Conservation (phyloP, 169 alveolate species). For the Cryptosporidium muris region DNA sequence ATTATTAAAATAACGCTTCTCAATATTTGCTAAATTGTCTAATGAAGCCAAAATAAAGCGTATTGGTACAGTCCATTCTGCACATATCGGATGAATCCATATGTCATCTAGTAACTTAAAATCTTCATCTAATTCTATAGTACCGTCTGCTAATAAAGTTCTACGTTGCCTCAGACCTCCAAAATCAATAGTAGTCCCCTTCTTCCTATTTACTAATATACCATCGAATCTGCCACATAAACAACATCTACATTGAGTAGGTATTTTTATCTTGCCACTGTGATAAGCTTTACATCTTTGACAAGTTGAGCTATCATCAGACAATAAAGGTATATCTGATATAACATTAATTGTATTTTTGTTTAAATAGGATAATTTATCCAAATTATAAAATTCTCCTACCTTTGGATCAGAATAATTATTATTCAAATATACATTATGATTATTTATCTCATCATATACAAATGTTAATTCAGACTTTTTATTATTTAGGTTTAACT, state of each 20-base stretch:
- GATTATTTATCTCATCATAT: neutral
- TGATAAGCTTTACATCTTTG: conserved; percentile 15
- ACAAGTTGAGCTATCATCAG: neutral
- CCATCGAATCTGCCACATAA: conserved; percentile 61
- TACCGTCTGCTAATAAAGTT: conserved; percentile 37
- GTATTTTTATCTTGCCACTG: neutral
- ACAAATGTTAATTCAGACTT: no score
- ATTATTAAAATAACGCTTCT: conserved; percentile 46
- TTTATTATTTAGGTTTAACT: no score
- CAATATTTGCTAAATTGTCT: conserved; percentile 10
- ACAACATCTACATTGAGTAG: conserved; percentile 33
- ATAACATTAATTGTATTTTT: no score
- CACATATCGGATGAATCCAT: conserved; percentile 61
- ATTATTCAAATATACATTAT: neutral
- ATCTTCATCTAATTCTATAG: conserved; percentile 30
- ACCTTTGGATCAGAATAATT: neutral
- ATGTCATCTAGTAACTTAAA: conserved; percentile 8
- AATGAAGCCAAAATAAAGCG: neutral
- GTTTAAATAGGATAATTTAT: no score
- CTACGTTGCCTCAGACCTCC: conserved; percentile 6
- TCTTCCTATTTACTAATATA: conserved; percentile 13
- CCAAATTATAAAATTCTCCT: neutral
- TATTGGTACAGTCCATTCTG: conserved; percentile 28
- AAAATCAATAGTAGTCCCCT: conserved; percentile 29
- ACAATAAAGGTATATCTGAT: no score